These are phyloP conservation scores for Solanum rostratum DNA, from an alignment of 257 asterid genomes.

Conservation along the genomic window DNA sequence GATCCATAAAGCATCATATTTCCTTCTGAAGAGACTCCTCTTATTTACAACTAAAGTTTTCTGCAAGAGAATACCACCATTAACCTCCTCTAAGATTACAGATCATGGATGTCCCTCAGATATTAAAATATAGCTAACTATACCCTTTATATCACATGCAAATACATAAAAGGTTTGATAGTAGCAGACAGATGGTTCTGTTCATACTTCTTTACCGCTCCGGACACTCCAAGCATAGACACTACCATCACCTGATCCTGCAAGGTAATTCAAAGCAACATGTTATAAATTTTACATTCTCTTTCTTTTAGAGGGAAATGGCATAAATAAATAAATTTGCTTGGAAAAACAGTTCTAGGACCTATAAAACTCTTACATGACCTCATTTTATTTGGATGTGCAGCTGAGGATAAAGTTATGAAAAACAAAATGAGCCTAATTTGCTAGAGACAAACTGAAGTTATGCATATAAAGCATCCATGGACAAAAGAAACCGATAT, in stretches of 20 bases:
- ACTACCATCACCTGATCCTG: slow-evolving; percentile 98
- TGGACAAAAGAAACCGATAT: neutral
- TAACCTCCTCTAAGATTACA: neutral
- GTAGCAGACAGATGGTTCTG: neutral
- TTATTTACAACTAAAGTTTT: neutral
- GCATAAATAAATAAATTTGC: neutral
- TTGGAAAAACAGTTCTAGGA: neutral
- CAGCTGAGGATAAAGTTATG: neutral
- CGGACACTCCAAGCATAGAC: slow-evolving; percentile 93
- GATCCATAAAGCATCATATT: neutral
- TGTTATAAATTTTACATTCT: neutral
- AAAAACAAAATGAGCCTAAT: neutral
- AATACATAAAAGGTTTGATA: neutral
- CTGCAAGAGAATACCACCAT: neutral
- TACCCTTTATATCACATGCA: neutral
- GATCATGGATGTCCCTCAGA: neutral
- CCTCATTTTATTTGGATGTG: neutral
- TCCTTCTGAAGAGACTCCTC: neutral
- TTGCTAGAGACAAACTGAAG: neutral
- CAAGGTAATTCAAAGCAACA: slow-evolving; percentile 16
- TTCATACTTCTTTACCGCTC: slow-evolving; percentile 82
- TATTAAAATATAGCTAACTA: neutral
- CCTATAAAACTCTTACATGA: neutral
- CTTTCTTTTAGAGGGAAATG: neutral
- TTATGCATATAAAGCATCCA: neutral